Conservation (phyloP, 306 rosid species). For the Vigna hirtella region DNA sequence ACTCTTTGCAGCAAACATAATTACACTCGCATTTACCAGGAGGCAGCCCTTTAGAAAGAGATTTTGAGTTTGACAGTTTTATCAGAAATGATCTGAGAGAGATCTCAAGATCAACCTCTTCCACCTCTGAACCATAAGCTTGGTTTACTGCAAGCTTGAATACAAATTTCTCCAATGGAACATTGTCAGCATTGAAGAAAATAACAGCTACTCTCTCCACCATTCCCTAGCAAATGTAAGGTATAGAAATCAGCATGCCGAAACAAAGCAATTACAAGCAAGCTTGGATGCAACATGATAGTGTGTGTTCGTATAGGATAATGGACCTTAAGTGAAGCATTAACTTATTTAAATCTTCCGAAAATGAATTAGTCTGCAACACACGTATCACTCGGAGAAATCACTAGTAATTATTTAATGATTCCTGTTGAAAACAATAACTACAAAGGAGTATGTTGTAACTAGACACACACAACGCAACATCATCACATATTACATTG, state of each 20-base stretch:
- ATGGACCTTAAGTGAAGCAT: slow-evolving; percentile 3
- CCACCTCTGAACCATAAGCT: slow-evolving; percentile 61
- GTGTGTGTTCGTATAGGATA: slow-evolving; percentile 1
- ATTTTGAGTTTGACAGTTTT: slow-evolving; percentile 75
- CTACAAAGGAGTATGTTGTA: neutral
- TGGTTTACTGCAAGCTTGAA: slow-evolving; percentile 75
- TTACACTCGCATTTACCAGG: slow-evolving; percentile 51
- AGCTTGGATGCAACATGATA: neutral
- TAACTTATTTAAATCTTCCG: slow-evolving; percentile 9
- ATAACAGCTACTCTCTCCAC: slow-evolving; percentile 86
- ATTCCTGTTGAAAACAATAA: neutral
- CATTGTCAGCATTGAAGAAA: slow-evolving; percentile 58
- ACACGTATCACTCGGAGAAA: slow-evolving; percentile 18
- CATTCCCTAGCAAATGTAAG: slow-evolving; percentile 61
- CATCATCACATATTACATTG: neutral
- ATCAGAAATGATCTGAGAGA: slow-evolving; percentile 83
- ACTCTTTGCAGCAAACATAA: slow-evolving; percentile 23
- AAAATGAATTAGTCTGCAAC: slow-evolving; percentile 29
- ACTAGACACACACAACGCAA: neutral
- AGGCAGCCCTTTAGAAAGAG: slow-evolving; percentile 72
- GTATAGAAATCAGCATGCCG: slow-evolving; percentile 35
- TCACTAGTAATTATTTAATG: neutral
- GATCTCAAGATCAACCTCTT: slow-evolving; percentile 71
- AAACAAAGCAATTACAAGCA: slow-evolving; percentile 26
- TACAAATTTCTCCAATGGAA: slow-evolving; percentile 74